A percentile compares a stretch with the other conserved stretches of the same genome.
Evolutionary conservation across 2,329 filamentous ascomycete genomes (phyloP).

Genomic region (Penicillium paneum): DNA sequence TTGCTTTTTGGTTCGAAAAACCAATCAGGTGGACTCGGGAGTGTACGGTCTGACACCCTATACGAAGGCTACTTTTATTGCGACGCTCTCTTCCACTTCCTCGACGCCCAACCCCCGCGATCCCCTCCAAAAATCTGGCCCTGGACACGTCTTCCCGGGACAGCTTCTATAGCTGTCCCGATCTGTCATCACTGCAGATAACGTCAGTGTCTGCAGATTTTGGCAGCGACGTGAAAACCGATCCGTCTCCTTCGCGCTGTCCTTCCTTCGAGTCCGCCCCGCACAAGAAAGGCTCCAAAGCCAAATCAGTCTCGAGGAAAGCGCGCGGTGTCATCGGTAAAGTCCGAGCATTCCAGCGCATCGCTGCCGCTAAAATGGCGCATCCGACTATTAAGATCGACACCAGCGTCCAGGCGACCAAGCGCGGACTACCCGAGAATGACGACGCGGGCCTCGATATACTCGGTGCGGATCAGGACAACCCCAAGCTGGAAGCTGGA

Average conservation of each 20-base stretch:
- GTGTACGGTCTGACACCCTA: conserved; percentile 4
- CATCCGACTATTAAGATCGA: conserved; percentile 42
- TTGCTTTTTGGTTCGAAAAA: neutral
- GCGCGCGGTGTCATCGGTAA: conserved; percentile 42
- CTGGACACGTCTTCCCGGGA: conserved; percentile 38
- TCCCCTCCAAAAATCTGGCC: conserved; percentile 40
- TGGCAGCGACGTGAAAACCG: conserved; percentile 28
- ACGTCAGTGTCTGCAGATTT: conserved; percentile 25
- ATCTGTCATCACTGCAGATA: conserved; percentile 40
- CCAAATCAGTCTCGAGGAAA: conserved; percentile 38
- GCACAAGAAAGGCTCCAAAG: conserved; percentile 32
- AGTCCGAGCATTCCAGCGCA: conserved; percentile 41
- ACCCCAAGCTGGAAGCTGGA: conserved; percentile 26
- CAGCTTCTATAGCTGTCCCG: conserved; percentile 45
- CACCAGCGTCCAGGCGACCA: conserved; percentile 37
- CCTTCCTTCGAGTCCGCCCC: conserved; percentile 28
- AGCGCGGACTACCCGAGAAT: conserved; percentile 39
- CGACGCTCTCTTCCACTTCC: conserved; percentile 14
- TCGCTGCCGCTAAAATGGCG: conserved; percentile 42
- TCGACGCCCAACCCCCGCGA: conserved; percentile 25
- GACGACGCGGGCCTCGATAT: conserved; percentile 32
- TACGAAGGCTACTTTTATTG: conserved; percentile 19
- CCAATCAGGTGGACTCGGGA: conserved; percentile 5
- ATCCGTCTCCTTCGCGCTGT: conserved; percentile 32
- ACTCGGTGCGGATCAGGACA: conserved; percentile 28